Conservation (phyloP, 176 grass and related monocot genomes). For the Zoysia pacifica region DNA sequence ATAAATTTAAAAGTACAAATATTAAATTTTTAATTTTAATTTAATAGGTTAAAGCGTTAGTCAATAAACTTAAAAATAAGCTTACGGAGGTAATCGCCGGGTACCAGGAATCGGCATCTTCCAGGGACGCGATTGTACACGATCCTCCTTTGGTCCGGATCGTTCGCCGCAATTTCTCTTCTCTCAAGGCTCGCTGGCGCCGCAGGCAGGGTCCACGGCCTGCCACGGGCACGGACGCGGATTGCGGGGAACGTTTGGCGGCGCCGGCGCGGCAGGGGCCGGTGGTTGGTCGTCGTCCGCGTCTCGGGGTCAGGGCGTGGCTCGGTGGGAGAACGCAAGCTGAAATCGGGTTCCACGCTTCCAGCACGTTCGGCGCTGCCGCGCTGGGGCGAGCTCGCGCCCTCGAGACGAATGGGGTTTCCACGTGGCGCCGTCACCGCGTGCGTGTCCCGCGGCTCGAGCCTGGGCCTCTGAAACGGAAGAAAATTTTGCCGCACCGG, state of each 20-base stretch:
- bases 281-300: background rate
- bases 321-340: background rate
- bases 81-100: background rate
- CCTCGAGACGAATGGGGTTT: background rate
- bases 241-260: background rate
- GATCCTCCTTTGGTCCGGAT: constrained; percentile 9
- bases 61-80: no score
- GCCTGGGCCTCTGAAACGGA: background rate
- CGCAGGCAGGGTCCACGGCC: background rate
- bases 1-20: no score
- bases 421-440: background rate
- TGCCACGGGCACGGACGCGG: background rate
- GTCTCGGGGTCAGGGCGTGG: background rate
- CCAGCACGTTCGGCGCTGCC: background rate
- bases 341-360: background rate
- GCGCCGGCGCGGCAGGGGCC: background rate
- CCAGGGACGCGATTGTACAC: no score
- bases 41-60: no score
- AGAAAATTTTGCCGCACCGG: no score
- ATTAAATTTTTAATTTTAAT: no score
- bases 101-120: constrained; percentile 19
- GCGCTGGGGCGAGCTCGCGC: background rate
- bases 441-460: background rate
- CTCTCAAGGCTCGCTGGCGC: background rate
- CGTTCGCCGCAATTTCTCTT: constrained; percentile 34